A percentile compares a stretch with the other conserved stretches of the same genome.
Conservation (phyloP, 108 stramenopile species). For the Licmophora abbreviata region DNA sequence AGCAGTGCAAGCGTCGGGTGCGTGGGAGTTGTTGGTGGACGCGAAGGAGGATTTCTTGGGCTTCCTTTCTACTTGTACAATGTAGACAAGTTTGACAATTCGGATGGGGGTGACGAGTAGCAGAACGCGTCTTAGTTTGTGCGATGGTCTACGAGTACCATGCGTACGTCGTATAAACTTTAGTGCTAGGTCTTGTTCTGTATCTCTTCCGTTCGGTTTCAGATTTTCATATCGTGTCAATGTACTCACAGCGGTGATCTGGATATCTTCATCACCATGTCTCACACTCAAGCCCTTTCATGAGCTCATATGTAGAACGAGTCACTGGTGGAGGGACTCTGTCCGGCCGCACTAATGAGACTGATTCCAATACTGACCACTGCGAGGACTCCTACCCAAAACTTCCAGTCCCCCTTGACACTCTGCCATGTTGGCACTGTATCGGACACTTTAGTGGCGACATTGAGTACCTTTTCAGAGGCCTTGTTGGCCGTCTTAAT, state of each 20-base stretch:
- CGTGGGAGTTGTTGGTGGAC: constrained; percentile 28
- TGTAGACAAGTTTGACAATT: constrained; percentile 1
- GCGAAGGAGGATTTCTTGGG: constrained; percentile 64
- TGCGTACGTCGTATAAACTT: background rate
- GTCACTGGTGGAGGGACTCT: constrained; percentile 1
- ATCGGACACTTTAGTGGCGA: constrained; percentile 5
- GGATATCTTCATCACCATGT: background rate
- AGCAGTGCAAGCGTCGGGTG: background rate
- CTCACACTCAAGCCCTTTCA: background rate
- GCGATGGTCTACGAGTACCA: background rate
- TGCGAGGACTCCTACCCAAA: constrained; percentile 44
- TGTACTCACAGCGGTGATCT: background rate
- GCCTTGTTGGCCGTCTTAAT: constrained; percentile 42
- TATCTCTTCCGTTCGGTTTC: background rate
- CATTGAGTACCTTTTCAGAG: constrained; percentile 13
- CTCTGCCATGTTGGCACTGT: constrained; percentile 15
- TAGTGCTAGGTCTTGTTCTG: background rate
- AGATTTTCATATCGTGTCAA: background rate
- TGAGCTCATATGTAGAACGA: constrained; percentile 22
- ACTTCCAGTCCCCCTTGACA: constrained; percentile 39
- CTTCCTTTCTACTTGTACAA: constrained; percentile 55
- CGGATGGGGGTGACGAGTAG: background rate
- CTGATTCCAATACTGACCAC: constrained; percentile 19
- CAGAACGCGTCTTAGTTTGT: background rate
- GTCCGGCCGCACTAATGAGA: background rate